Percentiles rank a stretch among this genome's conserved stretches.
These are phyloP conservation scores for Botryobasidium botryosum DNA, from an alignment of 768 basidiomycete genomes.

Conservation along the genomic window DNA sequence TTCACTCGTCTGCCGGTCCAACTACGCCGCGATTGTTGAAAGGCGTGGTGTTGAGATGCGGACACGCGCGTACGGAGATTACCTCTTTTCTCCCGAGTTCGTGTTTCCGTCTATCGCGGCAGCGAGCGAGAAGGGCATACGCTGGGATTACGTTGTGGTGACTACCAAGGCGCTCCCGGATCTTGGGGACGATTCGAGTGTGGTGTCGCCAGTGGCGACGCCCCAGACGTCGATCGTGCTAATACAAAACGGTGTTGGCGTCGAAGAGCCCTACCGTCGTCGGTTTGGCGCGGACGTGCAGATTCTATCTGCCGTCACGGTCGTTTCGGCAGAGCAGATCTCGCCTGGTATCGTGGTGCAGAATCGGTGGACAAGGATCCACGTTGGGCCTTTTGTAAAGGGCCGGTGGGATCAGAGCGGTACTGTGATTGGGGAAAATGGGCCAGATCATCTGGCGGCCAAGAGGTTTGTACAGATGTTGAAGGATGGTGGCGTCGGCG, in stretches of 20 bases:
- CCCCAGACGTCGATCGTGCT: conserved; percentile 14
- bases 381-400: conserved; percentile 16
- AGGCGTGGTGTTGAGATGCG: conserved; percentile 14
- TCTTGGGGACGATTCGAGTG: conserved; percentile 15
- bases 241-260: conserved; percentile 20
- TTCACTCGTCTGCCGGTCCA: conserved; percentile 19
- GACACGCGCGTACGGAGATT: conserved; percentile 19
- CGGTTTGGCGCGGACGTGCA: conserved; percentile 13
- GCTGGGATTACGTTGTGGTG: conserved; percentile 20
- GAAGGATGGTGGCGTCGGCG: conserved; percentile 13
- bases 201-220: conserved; percentile 10
- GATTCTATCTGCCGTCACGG: conserved; percentile 18
- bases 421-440: no score
- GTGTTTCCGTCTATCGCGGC: conserved; percentile 15
- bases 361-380: conserved; percentile 20
- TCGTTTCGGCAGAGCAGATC: conserved; percentile 18
- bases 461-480: conserved; percentile 14
- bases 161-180: conserved; percentile 20
- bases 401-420: conserved; percentile 4
- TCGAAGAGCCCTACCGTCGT: conserved; percentile 17
- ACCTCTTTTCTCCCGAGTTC: conserved; percentile 16
- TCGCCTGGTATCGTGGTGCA: conserved; percentile 16
- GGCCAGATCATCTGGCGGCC: conserved; percentile 5
- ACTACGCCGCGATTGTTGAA: conserved; percentile 16
- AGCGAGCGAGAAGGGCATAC: no score